phyloP scores from a whole-genome alignment of 768 basidiomycete species.

The Artomyces pyxidatus region DNA sequence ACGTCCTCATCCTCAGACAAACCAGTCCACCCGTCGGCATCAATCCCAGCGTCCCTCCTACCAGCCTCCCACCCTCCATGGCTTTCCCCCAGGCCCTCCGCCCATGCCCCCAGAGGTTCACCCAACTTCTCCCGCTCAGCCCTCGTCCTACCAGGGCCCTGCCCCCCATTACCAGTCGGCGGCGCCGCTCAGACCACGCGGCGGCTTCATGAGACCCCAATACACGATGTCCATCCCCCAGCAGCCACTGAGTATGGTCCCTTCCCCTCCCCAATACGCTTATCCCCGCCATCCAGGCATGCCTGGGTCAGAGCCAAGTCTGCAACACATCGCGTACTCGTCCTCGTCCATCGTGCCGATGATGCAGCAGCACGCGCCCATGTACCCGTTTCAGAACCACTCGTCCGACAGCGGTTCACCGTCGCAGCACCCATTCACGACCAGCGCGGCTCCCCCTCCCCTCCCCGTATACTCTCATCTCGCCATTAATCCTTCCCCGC shows the following conservation, averaged over 20 bases:
- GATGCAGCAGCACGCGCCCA: constrained; percentile 27
- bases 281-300: constrained; percentile 6
- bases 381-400: constrained; percentile 31
- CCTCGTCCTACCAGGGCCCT: constrained; percentile 12
- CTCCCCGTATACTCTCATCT: constrained; percentile 4
- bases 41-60: background rate
- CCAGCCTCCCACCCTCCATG: constrained; percentile 11
- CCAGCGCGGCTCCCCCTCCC: constrained; percentile 8
- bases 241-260: constrained; percentile 1
- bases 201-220: constrained; percentile 2
- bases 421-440: constrained; percentile 20
- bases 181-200: constrained; percentile 12
- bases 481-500: constrained; percentile 17
- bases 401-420: constrained; percentile 26
- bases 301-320: constrained; percentile 1
- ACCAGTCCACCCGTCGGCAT: background rate
- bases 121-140: background rate
- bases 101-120: background rate
- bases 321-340: constrained; percentile 14
- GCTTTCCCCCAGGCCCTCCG: background rate
- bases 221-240: background rate
- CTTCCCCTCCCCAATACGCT: constrained; percentile 3
- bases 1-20: background rate
- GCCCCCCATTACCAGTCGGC: constrained; percentile 14
- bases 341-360: constrained; percentile 27